Conservation (phyloP, 768 basidiomycete genomes). For the Daedaleopsis nitida region DNA sequence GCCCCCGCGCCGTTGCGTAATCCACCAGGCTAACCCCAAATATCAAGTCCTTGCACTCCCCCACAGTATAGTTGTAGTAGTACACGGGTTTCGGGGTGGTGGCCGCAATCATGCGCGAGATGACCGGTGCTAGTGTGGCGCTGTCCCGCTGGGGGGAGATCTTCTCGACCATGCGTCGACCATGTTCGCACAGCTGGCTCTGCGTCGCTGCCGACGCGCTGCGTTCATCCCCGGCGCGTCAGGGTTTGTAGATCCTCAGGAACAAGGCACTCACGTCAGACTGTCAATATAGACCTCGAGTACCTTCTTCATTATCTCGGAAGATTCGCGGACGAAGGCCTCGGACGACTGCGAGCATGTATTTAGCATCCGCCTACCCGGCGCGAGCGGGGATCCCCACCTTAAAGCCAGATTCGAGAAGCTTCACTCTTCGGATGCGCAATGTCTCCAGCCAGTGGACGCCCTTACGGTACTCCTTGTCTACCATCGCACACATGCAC, state of each 20-base stretch:
- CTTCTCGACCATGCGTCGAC: conserved; percentile 57
- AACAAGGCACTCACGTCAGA: conserved; percentile 54
- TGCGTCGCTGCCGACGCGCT: conserved; percentile 81
- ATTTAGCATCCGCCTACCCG: neutral
- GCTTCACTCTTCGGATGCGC: conserved; percentile 78
- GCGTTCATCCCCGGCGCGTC: neutral
- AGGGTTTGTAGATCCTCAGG: neutral
- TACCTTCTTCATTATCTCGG: conserved; percentile 59
- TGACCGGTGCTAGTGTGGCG: conserved; percentile 52
- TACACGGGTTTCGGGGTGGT: conserved; percentile 71
- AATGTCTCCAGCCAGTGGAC: conserved; percentile 94
- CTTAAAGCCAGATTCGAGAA: conserved; percentile 78
- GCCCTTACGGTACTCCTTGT: conserved; percentile 88
- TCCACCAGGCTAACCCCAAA: conserved; percentile 89
- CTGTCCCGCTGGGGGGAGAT: conserved; percentile 76
- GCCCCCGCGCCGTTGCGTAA: conserved; percentile 80
- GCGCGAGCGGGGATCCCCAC: conserved; percentile 39
- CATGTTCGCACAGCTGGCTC: conserved; percentile 70
- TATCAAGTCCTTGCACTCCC: conserved; percentile 84
- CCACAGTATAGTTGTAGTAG: conserved; percentile 79
- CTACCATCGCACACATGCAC: conserved; percentile 37
- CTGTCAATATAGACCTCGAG: conserved; percentile 81
- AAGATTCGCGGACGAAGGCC: conserved; percentile 74
- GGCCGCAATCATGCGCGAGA: conserved; percentile 62
- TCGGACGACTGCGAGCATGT: conserved; percentile 65